These are phyloP conservation scores for Eucalyptus regnans DNA, from an alignment of 345 rosid species.

Conservation along the genomic window DNA sequence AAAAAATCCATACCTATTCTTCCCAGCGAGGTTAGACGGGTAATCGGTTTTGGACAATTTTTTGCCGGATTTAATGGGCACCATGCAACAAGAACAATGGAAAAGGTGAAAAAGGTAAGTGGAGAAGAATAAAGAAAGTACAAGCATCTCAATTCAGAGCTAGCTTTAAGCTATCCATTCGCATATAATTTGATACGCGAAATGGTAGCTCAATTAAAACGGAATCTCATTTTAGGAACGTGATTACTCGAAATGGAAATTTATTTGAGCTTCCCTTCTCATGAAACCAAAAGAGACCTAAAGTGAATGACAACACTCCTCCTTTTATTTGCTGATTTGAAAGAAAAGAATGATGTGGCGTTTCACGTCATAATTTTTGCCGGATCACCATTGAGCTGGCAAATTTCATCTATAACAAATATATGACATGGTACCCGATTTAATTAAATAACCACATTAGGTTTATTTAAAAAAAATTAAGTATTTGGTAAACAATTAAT, in stretches of 20 bases:
- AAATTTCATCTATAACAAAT: neutral
- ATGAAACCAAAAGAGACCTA: neutral
- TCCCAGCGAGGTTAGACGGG: neutral
- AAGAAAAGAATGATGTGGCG: neutral
- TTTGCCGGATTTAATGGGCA: neutral
- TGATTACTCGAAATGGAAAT: neutral
- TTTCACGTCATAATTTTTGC: neutral
- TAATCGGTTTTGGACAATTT: neutral
- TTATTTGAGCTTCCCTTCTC: neutral
- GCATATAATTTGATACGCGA: rapidly evolving
- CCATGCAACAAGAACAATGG: neutral
- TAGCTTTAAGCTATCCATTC: neutral
- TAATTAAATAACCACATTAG: neutral
- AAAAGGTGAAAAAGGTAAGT: neutral
- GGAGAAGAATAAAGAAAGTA: neutral
- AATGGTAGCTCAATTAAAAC: neutral
- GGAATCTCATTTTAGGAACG: neutral
- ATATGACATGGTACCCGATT: neutral
- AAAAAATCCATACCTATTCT: neutral
- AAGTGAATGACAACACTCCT: neutral
- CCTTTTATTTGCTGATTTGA: neutral
- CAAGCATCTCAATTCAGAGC: neutral
- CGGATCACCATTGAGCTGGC: neutral
- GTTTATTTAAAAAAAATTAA: neutral
- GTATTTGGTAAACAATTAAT: neutral